A percentile compares a stretch with the other conserved stretches of the same genome.
phyloP scores from a whole-genome alignment of 2,329 filamentous ascomycete species.

The Pseudonectria foliicola region DNA sequence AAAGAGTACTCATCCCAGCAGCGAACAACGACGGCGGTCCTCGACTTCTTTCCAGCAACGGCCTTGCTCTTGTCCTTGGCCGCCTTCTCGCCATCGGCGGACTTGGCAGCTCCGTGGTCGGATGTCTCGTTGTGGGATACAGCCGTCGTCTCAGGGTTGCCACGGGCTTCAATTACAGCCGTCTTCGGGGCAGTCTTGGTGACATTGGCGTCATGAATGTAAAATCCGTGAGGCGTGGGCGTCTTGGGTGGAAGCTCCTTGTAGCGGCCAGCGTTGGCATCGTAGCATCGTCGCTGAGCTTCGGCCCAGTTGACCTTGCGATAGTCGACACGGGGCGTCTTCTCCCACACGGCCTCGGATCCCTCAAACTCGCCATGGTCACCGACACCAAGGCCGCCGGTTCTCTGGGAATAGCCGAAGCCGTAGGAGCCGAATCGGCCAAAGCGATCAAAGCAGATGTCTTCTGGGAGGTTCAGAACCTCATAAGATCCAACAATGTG shows the following conservation, averaged over 20 bases:
- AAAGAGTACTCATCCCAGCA: conserved; percentile 78
- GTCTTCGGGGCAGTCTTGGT: conserved; percentile 3
- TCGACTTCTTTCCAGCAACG: conserved; percentile 20
- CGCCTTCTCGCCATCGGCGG: conserved; percentile 2
- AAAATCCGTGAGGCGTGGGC: conserved; percentile 43
- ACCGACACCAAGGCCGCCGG: conserved; percentile 77
- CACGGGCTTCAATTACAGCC: conserved; percentile 6
- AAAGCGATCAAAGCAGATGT: conserved; percentile 90
- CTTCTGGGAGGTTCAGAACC: conserved; percentile 67
- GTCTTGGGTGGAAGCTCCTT: conserved; percentile 35
- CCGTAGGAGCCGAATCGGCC: conserved; percentile 86
- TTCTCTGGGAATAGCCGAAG: conserved; percentile 71
- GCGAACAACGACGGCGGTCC: conserved; percentile 71
- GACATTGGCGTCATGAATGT: conserved; percentile 31
- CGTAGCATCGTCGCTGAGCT: conserved; percentile 65
- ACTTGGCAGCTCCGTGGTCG: conserved; percentile 2
- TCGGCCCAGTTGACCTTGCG: conserved; percentile 71
- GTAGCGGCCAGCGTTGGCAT: conserved; percentile 66
- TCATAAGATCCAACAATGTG: conserved; percentile 83
- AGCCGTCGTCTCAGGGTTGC: conserved; percentile 9
- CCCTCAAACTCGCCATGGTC: conserved; percentile 79
- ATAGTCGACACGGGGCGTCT: conserved; percentile 67
- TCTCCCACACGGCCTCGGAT: conserved; percentile 70
- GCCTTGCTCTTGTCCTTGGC: conserved; percentile 3
- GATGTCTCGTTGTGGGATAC: conserved; percentile 9